These are phyloP conservation scores for Aspergillus eucalypticola DNA, from an alignment of 2,329 filamentous ascomycete species.

Conservation along the genomic window DNA sequence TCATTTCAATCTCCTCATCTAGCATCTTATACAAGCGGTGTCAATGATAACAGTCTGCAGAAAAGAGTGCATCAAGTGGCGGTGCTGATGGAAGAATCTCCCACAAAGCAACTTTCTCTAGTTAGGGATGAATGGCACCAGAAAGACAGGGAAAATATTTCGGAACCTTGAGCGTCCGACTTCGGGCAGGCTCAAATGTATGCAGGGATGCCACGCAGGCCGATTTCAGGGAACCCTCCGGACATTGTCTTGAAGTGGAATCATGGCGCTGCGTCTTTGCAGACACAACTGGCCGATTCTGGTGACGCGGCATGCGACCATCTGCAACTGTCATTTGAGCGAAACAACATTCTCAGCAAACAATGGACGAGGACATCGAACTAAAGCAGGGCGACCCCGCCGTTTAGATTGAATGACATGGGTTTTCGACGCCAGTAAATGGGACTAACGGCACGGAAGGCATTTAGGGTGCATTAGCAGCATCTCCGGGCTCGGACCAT, in stretches of 20 bases:
- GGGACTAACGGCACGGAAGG: background rate
- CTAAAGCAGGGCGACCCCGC: background rate
- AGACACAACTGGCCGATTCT: background rate
- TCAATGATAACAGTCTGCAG: too few species aligned
- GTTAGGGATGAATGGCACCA: background rate
- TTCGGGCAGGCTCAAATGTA: background rate
- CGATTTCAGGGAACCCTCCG: background rate
- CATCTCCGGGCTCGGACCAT: background rate
- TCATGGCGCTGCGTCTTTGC: background rate
- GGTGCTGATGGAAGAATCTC: background rate
- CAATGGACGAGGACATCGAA: background rate
- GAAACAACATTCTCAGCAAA: background rate
- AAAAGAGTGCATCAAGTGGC: background rate
- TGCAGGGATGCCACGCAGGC: background rate
- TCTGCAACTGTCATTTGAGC: background rate
- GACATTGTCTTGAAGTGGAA: background rate
- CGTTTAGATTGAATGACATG: background rate
- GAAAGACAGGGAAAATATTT: background rate
- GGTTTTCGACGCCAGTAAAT: background rate
- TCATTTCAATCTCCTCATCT: conserved; percentile 12
- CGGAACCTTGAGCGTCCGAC: background rate
- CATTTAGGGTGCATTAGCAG: background rate
- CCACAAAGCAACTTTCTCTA: background rate
- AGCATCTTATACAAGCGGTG: background rate
- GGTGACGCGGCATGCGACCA: background rate